Conservation (phyloP, 306 rosid genomes). For the Sicyos edulis region DNA sequence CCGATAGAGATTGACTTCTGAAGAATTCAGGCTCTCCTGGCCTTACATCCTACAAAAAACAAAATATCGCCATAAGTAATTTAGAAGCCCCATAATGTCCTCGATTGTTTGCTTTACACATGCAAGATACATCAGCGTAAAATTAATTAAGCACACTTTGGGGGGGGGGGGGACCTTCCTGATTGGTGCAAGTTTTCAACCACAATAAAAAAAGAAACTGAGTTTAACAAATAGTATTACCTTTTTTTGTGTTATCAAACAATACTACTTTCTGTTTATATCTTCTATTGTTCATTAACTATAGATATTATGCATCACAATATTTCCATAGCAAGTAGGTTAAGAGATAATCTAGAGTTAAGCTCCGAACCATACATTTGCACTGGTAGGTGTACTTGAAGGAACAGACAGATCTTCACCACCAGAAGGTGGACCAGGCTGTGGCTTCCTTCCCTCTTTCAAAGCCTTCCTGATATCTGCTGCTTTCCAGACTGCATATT, state of each 20-base stretch:
- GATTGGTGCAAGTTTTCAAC: too few relatives aligned
- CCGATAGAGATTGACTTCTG: conserved; percentile 44
- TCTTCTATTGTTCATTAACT: too few relatives aligned
- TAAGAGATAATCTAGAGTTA: conserved; percentile 8
- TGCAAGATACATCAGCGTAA: not conserved
- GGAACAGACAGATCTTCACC: conserved; percentile 76
- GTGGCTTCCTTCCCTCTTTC: conserved; percentile 92
- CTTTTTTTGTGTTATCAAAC: too few relatives aligned
- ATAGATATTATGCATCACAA: not conserved
- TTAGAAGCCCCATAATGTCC: not conserved
- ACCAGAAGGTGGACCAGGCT: conserved; percentile 81
- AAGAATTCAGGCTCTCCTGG: conserved; percentile 39
- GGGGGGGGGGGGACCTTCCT: too few relatives aligned
- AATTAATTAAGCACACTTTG: too few relatives aligned
- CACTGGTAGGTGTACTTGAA: conserved; percentile 35
- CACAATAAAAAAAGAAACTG: not conserved
- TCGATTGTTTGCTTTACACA: not conserved
- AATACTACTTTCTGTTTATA: not conserved
- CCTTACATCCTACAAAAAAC: conserved; percentile 52
- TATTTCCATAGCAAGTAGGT: not conserved
- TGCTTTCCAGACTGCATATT: conserved; percentile 98
- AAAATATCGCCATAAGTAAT: conserved; percentile 13
- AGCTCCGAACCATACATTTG: conserved; percentile 52
- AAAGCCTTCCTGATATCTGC: conserved; percentile 97
- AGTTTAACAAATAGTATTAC: not conserved